A percentile compares a stretch with the other conserved stretches of the same genome.
phyloP scores from a whole-genome alignment of 305 asterid genomes.

The Andrographis paniculata region DNA sequence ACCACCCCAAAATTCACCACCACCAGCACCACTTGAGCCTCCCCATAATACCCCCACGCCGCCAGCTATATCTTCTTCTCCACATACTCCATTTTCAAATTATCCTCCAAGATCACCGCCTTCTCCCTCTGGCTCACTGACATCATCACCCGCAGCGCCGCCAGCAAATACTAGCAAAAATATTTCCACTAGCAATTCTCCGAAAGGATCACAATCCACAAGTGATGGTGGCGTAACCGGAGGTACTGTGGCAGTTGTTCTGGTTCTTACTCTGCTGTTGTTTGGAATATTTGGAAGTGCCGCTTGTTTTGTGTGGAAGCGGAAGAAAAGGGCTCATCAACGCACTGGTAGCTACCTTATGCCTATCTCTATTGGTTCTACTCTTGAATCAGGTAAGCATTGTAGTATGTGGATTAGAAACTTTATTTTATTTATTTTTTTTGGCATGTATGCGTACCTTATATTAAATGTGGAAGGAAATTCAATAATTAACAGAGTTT shows the following conservation, averaged over 20 bases:
- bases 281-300: conserved; percentile 41
- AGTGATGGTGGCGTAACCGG: conserved; percentile 43
- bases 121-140: conserved; percentile 31
- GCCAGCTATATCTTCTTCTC: neutral
- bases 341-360: conserved; percentile 42
- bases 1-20: conserved; percentile 19
- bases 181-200: conserved; percentile 22
- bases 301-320: conserved; percentile 46
- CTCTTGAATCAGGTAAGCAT: conserved; percentile 49
- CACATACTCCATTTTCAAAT: conserved; percentile 27
- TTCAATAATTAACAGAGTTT: conserved; percentile 16
- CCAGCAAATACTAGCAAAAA: conserved; percentile 25
- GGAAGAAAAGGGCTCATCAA: conserved; percentile 52
- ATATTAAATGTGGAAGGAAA: conserved; percentile 1
- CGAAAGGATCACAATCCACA: conserved; percentile 28
- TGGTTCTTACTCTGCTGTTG: conserved; percentile 32
- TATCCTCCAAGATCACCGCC: conserved; percentile 22
- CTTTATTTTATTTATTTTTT: no score
- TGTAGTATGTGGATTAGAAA: neutral
- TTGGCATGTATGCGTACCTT: conserved; percentile 2
- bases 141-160: conserved; percentile 28
- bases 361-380: conserved; percentile 42
- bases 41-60: conserved; percentile 23
- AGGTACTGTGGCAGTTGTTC: conserved; percentile 40
- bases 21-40: conserved; percentile 28